Base-by-base conservation (phyloP, 768 basidiomycete genomes). In the Trametes cinnabarina region DNA sequence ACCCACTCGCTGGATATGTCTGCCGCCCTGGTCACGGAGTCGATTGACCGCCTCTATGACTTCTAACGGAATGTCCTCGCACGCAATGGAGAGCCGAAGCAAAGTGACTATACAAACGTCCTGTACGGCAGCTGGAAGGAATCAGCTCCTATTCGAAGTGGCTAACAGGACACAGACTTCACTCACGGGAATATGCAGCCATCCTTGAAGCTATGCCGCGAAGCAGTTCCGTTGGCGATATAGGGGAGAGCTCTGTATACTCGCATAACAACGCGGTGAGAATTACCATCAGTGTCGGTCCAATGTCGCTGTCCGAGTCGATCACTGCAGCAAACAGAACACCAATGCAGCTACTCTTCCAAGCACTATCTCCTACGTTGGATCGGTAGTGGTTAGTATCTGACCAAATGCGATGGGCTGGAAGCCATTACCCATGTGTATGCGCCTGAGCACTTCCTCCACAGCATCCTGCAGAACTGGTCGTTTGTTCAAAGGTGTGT, bases 61-160 rank as follows among this genome's bases (percentile, higher is more conserved):
- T 6, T 79, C 72, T 19, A 74, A 66, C 3, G 86, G 81, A 11
- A 87, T 67, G 22, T 79, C 73, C 10, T 82, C 79, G 64, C 84
- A 86, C 19, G 84, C 80, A 3, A 80, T 82, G 47, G 80, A 76
- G 28, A 91, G 61, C 51, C 89, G 79, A 34, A 92, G 71, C 85
- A 93, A 88, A 3, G 85, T 78, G 30, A 92, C 68, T 28, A 94
- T 71, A 58, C 83, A 83, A 4, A 83, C 83, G 57, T 94, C 91
- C 67, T 89, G 87, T 8, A 92, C 81, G 26, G 85, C 75, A 32
- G 80, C 90, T 92, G 60, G 22, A 15, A 44, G 20, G 47, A 30
- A n/a, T 44, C 3, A 4, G 25, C 17, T 4, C 37, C 2, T 6
- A 22, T 23, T 3, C n/a, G 14, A 14, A 17, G 17, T 35, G 7